A percentile compares a stretch with the other conserved stretches of the same genome.
Evolutionary conservation across 1,139 yeast species (phyloP).

Genomic region (Candida glucosophila): DNA sequence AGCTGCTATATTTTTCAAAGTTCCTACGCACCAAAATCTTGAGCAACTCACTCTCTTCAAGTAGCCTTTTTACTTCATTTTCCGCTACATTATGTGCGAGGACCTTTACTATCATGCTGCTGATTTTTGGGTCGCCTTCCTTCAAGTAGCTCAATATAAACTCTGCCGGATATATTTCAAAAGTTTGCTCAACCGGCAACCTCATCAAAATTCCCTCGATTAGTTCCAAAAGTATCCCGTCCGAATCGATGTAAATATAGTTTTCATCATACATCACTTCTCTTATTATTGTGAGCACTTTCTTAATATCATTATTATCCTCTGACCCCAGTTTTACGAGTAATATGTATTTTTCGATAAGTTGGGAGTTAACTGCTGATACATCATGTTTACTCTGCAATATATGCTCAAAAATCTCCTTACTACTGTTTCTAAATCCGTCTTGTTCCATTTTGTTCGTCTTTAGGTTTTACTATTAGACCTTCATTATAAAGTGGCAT

Average conservation of each 20-base stretch:
- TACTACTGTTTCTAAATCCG: too few species aligned
- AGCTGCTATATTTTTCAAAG: constrained; percentile 5
- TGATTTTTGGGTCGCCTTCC: constrained; percentile 1
- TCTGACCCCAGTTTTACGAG: too few species aligned
- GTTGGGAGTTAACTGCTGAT: too few species aligned
- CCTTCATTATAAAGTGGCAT: too few species aligned
- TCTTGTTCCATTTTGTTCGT: too few species aligned
- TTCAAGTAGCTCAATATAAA: constrained; percentile 9
- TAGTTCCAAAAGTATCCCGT: constrained; percentile 11
- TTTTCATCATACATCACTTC: constrained; percentile 6
- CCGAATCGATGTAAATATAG: constrained; percentile 15
- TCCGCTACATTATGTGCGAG: constrained; percentile 7
- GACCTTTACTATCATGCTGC: constrained; percentile 2
- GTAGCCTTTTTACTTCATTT: constrained; percentile 1
- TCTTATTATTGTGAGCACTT: constrained; percentile 2
- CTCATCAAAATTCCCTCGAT: constrained; percentile 14
- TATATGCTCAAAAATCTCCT: too few species aligned
- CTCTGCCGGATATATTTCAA: constrained; percentile 13
- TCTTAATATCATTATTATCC: too few species aligned
- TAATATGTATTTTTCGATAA: too few species aligned
- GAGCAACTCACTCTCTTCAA: constrained; percentile 2
- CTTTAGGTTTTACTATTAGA: too few species aligned
- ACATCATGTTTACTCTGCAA: too few species aligned
- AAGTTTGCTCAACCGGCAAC: constrained; percentile 11
- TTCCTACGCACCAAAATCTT: constrained; percentile 2